Percentiles rank a stretch among this genome's conserved stretches.
Evolutionary conservation across 371 early-diverging fungal genomes (phyloP).

Genomic region (Mortierella sp.): DNA sequence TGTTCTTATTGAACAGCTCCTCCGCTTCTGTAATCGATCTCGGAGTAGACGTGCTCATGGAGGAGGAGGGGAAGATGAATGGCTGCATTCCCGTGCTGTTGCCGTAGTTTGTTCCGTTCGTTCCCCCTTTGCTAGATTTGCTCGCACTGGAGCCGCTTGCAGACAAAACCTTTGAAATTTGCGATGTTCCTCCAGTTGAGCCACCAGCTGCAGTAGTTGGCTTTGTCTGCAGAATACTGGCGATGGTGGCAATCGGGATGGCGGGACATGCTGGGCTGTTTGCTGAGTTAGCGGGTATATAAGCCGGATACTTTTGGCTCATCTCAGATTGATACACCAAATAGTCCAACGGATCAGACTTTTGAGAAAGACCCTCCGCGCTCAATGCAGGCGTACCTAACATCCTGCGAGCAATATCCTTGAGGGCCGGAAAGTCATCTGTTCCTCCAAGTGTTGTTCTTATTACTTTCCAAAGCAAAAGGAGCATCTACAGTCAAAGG

Average conservation of each 20-base stretch:
- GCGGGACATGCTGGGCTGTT: conserved; percentile 30
- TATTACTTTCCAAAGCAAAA: conserved; percentile 76
- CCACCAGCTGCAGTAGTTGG: conserved; percentile 14
- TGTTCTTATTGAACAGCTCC: conserved; percentile 65
- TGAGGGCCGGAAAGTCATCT: conserved; percentile 59
- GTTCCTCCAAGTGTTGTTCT: conserved; percentile 70
- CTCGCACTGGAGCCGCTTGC: conserved; percentile 17
- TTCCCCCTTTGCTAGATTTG: conserved; percentile 24
- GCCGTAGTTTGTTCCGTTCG: conserved; percentile 9
- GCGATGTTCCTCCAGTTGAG: conserved; percentile 2
- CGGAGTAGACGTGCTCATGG: conserved; percentile 60
- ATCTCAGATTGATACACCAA: conserved; percentile 67
- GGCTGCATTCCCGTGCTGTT: conserved; percentile 41
- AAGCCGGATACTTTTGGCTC: conserved; percentile 71
- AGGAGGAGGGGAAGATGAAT: conserved; percentile 61
- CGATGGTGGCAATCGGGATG: conserved; percentile 32
- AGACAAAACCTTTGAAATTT: conserved; percentile 11
- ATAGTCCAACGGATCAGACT: conserved; percentile 77
- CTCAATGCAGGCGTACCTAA: conserved; percentile 59
- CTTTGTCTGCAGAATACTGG: conserved; percentile 29
- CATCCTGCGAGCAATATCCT: conserved; percentile 58
- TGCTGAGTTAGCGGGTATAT: conserved; percentile 54
- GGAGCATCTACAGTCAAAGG: conserved; percentile 65
- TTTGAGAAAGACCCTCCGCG: conserved; percentile 50
- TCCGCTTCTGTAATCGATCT: conserved; percentile 68